Evolutionary conservation across 2,329 filamentous ascomycete species (phyloP), one percentile per base, ranked within the genome.

Genomic region (Aureobasidium pullulans): DNA sequence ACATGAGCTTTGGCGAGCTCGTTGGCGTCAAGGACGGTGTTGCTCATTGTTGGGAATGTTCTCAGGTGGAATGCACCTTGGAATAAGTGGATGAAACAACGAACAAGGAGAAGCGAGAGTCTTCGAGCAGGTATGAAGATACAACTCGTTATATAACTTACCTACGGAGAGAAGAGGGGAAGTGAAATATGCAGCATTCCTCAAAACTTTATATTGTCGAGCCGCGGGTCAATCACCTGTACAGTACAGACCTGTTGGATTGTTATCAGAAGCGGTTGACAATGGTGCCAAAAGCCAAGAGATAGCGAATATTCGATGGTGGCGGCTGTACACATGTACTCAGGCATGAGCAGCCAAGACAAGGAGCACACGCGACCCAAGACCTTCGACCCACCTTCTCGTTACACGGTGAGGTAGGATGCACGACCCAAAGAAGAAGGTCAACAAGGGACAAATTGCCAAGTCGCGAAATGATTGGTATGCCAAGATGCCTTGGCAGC

Each of bases 401-500:
- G 54, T 57, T 47, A 48, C 54, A 57, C 31, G 34, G 29, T 48
- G 43, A 40, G 54, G 54, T 57, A 47, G 54, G 42, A 57, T 56
- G 19, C 19, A 19, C 32, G 43, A 37, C 54, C 43, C 32, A 40
- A 57, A 47, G 42, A 47, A 57, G 54, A 57, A 57, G 54, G 54
- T 57, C 42, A 5, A 13, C 16, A n/a, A 3, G 13, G 19, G 42
- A 40, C 48, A 52, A 29, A 57, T 36, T 47, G 52, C 40, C 16
- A 46, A 46, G 19, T 56, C 7, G 3, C 19, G 10, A n/a, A 16
- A 23, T 37, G 48, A 40, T 52, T 52, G 52, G 52, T 46, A 43
- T 46, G 52, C 52, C 52, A 46, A 56, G 52, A 15, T 36, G 29
- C 31, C 52, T 56, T 56, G 52, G 52, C 52, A 29, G n/a, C n/a